Evolutionary conservation across 1,139 yeast genomes (phyloP), one percentile per base, ranked within the genome.

Genomic region (Suhomyces guaymorum): DNA sequence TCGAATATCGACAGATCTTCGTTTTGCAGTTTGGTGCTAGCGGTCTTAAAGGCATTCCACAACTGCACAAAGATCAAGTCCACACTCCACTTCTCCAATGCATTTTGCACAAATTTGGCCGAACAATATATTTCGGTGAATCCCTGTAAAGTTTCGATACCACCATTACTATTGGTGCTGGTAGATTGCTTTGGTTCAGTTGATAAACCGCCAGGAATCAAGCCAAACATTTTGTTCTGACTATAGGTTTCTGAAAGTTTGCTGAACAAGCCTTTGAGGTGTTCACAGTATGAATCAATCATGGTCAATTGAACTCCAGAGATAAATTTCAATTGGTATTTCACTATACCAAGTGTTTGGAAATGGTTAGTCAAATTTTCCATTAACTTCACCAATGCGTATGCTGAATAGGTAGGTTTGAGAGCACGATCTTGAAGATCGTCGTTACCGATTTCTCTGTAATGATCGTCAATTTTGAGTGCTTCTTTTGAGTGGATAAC

Each of bases 331-430:
- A 86, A 63, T 49, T 88, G 87, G 50, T 76, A 82, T 38, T 77
- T 78, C 26, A 78, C 75, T 16, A 85, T 66, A 15, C 72, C 68
- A 37, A 81, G 59, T 10, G 81, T 68, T 26, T 70, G 61, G 49
- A 81, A 83, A 44, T 81, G 84, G 26, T 67, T 70, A 6, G 87
- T 85, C 26, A 87, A 70, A 33, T 80, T 81, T 42, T 82, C 82
- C 23, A 89, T 63, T 21, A 89, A 61, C 43, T 78, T 80, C 26
- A 72, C 72, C 40, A 86, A 52, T 37, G 80, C 78, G 32, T 75
- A 64, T 0, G 92, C 78, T 0, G 90, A 80, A 37, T 73, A 72
- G 0, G 92, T 83, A 2, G 95, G 92, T 43, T 75, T 76, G 7
- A 71, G 55, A 32, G 16, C 28, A 10, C 15, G 63, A 72, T 49